Percentiles rank a stretch among this genome's conserved stretches.
Conservation (phyloP, 2,329 filamentous ascomycete genomes). For the Microcyclosporella mali region DNA sequence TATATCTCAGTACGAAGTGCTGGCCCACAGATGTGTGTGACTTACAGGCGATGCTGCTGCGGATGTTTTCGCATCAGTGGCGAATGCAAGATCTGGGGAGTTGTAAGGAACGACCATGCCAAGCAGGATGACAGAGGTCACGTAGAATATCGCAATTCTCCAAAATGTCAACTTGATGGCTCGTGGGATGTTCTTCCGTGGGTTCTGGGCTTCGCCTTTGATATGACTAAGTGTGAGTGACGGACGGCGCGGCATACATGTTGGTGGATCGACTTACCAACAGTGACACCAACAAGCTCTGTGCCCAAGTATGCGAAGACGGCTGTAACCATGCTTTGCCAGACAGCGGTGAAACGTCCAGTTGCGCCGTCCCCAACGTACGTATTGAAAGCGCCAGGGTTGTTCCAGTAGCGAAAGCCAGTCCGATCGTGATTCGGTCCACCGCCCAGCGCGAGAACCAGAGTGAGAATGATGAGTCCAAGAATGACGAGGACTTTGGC, state of each 20-base stretch:
- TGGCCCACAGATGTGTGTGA: neutral
- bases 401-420: constrained; percentile 40
- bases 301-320: constrained; percentile 75
- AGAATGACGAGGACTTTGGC: constrained; percentile 44
- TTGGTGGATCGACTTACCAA: constrained; percentile 50
- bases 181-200: constrained; percentile 65
- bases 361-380: constrained; percentile 32
- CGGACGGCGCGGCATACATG: neutral
- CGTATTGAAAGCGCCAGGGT: constrained; percentile 40
- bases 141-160: constrained; percentile 76
- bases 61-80: constrained; percentile 42
- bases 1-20: neutral
- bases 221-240: neutral
- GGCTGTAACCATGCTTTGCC: constrained; percentile 57
- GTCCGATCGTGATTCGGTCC: constrained; percentile 26
- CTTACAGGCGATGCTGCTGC: constrained; percentile 53
- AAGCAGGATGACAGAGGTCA: constrained; percentile 64
- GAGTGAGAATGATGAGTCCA: constrained; percentile 41
- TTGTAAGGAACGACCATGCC: constrained; percentile 74
- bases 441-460: constrained; percentile 27
- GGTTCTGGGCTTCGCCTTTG: constrained; percentile 58
- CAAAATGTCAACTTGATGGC: constrained; percentile 77
- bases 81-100: constrained; percentile 53
- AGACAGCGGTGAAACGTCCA: constrained; percentile 42
- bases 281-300: constrained; percentile 70